phyloP scores from a whole-genome alignment of 148 eudicot species.

The Polygonum aviculare region DNA sequence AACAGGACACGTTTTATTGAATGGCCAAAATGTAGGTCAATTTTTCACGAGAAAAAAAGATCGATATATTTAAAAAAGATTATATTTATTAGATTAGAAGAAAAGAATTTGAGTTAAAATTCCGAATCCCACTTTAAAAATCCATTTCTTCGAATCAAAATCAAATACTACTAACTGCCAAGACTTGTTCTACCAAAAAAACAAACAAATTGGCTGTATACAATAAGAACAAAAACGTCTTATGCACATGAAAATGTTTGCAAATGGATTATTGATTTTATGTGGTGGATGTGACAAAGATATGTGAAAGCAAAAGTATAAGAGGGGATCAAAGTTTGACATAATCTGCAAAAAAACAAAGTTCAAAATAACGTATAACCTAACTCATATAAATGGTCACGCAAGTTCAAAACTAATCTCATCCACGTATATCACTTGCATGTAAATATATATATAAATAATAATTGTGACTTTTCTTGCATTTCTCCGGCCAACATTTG shows the following conservation, averaged over 20 bases:
- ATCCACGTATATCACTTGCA: neutral
- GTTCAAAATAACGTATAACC: neutral
- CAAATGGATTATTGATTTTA: no score
- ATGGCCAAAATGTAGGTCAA: neutral
- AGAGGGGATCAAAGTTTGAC: neutral
- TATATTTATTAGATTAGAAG: neutral
- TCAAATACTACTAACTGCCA: neutral
- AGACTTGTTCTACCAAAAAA: neutral
- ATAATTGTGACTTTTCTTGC: neutral
- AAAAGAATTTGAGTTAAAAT: neutral
- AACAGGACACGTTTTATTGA: neutral
- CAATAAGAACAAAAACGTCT: no score
- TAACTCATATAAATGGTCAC: neutral
- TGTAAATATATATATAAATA: neutral
- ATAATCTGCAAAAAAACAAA: neutral
- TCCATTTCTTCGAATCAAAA: neutral
- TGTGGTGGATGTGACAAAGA: neutral
- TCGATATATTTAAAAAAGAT: neutral
- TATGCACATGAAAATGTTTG: no score
- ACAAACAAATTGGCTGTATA: no score
- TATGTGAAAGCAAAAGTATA: neutral
- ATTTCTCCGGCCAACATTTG: neutral
- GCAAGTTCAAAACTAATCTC: neutral
- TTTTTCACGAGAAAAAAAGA: neutral
- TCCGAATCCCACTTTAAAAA: neutral